phyloP scores from a whole-genome alignment of 2,329 filamentous ascomycete species.

The Cytospora schulzeri region DNA sequence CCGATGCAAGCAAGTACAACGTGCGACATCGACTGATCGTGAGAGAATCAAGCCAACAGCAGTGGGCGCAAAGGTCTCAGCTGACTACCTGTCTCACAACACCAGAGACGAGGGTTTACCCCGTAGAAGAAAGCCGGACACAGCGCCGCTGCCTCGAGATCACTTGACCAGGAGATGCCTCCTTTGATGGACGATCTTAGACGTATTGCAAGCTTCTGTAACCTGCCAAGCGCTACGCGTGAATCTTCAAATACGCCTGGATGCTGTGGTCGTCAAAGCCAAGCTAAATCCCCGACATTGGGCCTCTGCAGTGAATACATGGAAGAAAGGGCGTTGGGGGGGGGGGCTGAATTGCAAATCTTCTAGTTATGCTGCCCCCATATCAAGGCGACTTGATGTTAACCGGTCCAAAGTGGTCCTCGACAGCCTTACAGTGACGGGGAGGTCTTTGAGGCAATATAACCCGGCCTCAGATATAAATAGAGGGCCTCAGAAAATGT shows the following conservation, averaged over 20 bases:
- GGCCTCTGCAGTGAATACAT: background rate
- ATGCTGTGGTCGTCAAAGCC: background rate
- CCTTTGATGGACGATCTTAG: background rate
- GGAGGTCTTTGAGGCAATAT: background rate
- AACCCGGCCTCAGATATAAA: background rate
- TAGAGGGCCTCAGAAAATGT: background rate
- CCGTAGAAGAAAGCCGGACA: background rate
- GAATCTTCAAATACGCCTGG: background rate
- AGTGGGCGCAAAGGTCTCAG: background rate
- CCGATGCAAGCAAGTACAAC: background rate
- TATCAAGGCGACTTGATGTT: background rate
- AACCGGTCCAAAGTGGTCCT: background rate
- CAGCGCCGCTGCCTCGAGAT: background rate
- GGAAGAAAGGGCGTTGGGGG: no score
- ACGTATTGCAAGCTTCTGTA: background rate
- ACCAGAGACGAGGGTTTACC: background rate
- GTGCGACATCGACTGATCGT: background rate
- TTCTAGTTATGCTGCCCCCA: background rate
- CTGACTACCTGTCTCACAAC: background rate
- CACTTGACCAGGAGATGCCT: conserved; percentile 21
- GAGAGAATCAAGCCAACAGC: background rate
- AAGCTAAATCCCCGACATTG: background rate
- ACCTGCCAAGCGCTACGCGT: background rate
- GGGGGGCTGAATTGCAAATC: no score
- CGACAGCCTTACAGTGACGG: background rate